Base-by-base conservation (phyloP, 2,329 filamentous ascomycete genomes). In the Colletotrichum tamarilloi region DNA sequence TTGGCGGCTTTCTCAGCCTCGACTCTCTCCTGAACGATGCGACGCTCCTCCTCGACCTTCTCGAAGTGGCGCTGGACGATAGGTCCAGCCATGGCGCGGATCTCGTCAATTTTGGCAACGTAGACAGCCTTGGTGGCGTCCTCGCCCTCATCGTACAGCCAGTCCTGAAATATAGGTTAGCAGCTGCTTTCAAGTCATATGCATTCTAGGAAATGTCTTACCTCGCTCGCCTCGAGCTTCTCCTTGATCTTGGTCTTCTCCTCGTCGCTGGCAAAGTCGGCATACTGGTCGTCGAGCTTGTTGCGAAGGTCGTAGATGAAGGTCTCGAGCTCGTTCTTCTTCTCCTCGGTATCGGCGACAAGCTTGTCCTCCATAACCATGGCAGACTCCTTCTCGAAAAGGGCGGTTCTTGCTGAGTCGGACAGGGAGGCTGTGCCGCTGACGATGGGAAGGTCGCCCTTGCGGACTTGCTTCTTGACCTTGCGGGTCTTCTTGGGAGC, bases 351-450 rank as follows among this genome's bases (percentile, higher is more conserved):
- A 84, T 98, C 97, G 78, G 94, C 94, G 69, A 99, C 95, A 72
- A 98, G 92, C 90, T 98, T 99, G 87, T 99, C 97, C 85, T 98
- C 95, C 91, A 97, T 96, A 78, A 95, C 91, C 97, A 99, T 98
- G 78, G 92, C 83, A 77, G 92, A 89, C 87, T 99, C 97, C 83
- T 92, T 92, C 89, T 99, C 97, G 63, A 88, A 85, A 76, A 92
- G 87, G n/a, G 87, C 80, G 74, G 91, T 86, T 88, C 94, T 96
- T 81, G 87, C 82, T 19, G 87, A 78, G 62, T 90, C 83, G 75
- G 98, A 95, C 70, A 98, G 89, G 49, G 95, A 93, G 62, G 93
- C 90, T 59, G 95, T 98, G 76, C 92, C 95, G 74, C 94, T 90
- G 72, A 94, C 92, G 77, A 99, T 93, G 75, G 95, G 94, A 68